A percentile compares a stretch with the other conserved stretches of the same genome.
Evolutionary conservation across 2,329 filamentous ascomycete species (phyloP).

Genomic region (Xylariaceae sp.): DNA sequence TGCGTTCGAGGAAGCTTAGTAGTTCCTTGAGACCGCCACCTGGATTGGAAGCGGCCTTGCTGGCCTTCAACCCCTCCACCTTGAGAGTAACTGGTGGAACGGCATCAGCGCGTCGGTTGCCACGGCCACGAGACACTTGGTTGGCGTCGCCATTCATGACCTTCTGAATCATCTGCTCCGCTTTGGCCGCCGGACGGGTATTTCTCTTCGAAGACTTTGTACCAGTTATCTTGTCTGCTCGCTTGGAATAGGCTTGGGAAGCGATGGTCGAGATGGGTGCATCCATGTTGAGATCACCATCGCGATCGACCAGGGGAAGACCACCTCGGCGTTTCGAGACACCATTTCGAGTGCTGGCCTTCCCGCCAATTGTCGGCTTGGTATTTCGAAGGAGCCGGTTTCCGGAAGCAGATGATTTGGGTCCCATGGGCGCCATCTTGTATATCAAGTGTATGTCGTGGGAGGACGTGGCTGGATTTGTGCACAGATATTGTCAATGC

Average conservation of each 20-base stretch:
- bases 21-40: constrained; percentile 63
- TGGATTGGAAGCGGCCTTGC: constrained; percentile 60
- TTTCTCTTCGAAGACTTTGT: constrained; percentile 22
- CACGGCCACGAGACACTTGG: constrained; percentile 31
- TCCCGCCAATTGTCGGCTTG: constrained; percentile 17
- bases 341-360: constrained; percentile 37
- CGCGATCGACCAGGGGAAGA: constrained; percentile 40
- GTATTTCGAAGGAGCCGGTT: constrained; percentile 19
- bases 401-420: constrained; percentile 19
- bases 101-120: constrained; percentile 16
- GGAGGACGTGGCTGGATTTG: background rate
- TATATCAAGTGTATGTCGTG: background rate
- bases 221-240: constrained; percentile 17
- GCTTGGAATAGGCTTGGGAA: constrained; percentile 27
- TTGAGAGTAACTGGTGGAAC: constrained; percentile 37
- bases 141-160: constrained; percentile 37
- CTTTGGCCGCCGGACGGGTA: constrained; percentile 28
- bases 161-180: constrained; percentile 40
- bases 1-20: constrained; percentile 64
- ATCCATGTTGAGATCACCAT: constrained; percentile 58
- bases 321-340: constrained; percentile 45
- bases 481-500: constrained; percentile 3
- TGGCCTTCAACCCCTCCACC: constrained; percentile 59
- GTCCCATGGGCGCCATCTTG: constrained; percentile 26
- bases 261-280: constrained; percentile 34